Evolutionary conservation across 2,329 filamentous ascomycete species (phyloP), one percentile per base, ranked within the genome.

Genomic region (Plenodomus tracheiphilus): DNA sequence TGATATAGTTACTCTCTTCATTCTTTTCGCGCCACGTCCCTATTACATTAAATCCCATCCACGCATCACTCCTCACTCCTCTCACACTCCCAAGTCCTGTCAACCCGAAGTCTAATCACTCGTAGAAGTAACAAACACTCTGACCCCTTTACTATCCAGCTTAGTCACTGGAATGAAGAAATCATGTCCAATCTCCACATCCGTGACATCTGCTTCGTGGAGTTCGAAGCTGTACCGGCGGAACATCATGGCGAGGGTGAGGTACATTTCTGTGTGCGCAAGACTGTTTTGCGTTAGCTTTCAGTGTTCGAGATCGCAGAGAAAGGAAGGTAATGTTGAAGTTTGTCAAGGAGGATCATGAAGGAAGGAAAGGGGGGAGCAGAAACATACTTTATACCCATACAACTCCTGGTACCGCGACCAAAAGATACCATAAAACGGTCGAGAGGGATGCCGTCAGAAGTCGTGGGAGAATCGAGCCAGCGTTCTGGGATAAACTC

Each of bases 371-470:
- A 5, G 22, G 28, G 28, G 6, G 13, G 13, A 15, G 28, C 9
- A 36, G 15, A 36, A 10, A 37, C 35, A 16, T 37, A 37, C 35
- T 72, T 73, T 10, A 75, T 66, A 0, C 76, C 76, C 11, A 79
- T 54, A 52, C 76, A 79, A 10, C 59, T 59, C 13, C 76, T 61
- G 4, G 70, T 71, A 1, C 77, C 77, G 32, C 71, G 70, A 2
- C 69, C 65, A 49, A 78, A 78, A 1, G 63, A 65, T 4, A 77
- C 69, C 40, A 75, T 65, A 49, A 73, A 77, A 22, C 68, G 66
- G n/a, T 73, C 70, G 5, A 74, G 56, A 1, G 66, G 61, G 17
- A 69, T 58, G 4, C 70, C 68, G 18, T 69, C 62, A 0, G 45
- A 39, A 0, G 65, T 67, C 41, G 65, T 56, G 3, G 62, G 54